Evolutionary conservation across 345 rosid genomes (phyloP).

Genomic region (Streptanthus diversifolius): DNA sequence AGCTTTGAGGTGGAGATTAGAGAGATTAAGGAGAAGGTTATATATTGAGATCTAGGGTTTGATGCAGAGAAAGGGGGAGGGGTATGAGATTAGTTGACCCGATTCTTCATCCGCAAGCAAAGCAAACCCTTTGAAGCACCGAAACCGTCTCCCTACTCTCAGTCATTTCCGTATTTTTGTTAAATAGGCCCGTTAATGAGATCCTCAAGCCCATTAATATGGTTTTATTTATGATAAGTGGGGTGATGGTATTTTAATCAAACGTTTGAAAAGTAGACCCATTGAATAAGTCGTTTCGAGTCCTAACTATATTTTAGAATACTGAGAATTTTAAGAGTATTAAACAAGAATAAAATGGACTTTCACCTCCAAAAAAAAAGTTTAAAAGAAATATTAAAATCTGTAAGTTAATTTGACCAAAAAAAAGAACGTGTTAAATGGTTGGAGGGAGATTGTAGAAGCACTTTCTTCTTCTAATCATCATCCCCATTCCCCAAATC

Average conservation of each 20-base stretch:
- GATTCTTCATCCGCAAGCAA: conserved; percentile 24
- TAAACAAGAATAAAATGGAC: not conserved
- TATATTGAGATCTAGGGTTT: not conserved
- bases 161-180: not conserved
- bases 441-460: conserved; percentile 9
- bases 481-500: not conserved
- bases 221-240: not conserved
- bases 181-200: not conserved
- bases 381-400: no score
- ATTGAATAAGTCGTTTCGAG: not conserved
- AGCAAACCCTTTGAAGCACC: conserved; percentile 18
- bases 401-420: no score
- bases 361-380: no score
- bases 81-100: not conserved
- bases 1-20: not conserved
- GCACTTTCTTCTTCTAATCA: not conserved
- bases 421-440: conserved; percentile 23
- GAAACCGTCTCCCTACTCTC: conserved; percentile 11
- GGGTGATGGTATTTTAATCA: not conserved
- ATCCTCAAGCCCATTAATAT: not conserved
- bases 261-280: not conserved
- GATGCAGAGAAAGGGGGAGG: not conserved
- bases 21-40: not conserved
- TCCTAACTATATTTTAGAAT: not conserved
- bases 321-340: not conserved